phyloP scores from a whole-genome alignment of 1,139 yeast species.

The Debaryomyces psychrophilus region DNA sequence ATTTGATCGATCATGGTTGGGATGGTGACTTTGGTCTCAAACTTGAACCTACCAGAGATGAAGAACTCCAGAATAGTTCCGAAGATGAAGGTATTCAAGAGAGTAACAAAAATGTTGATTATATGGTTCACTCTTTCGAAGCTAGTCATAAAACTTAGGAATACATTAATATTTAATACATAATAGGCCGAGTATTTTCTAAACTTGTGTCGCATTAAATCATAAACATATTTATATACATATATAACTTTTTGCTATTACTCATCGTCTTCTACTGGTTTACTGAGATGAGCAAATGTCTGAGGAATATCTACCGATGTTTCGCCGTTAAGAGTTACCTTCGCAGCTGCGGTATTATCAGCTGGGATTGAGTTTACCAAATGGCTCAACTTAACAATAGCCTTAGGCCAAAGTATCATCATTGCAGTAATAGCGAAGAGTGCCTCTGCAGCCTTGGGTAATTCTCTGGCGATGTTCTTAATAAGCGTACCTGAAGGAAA shows the following conservation, averaged over 20 bases:
- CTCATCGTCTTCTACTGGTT: constrained; percentile 20
- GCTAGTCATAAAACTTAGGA: too few relatives aligned
- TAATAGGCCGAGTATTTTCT: background rate
- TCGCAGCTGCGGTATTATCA: constrained; percentile 20
- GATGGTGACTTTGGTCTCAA: constrained; percentile 57
- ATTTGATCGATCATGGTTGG: constrained; percentile 69
- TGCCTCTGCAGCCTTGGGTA: constrained; percentile 21
- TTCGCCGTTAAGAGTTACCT: constrained; percentile 16
- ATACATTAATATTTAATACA: constrained; percentile 1
- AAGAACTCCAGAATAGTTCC: constrained; percentile 1
- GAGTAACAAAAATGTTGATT: too few relatives aligned
- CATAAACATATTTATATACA: background rate
- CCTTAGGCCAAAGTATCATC: constrained; percentile 23
- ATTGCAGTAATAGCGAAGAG: constrained; percentile 16
- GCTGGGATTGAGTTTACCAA: constrained; percentile 18
- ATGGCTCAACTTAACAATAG: constrained; percentile 16
- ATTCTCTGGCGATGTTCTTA: constrained; percentile 15
- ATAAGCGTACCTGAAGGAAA: constrained; percentile 17
- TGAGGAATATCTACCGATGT: constrained; percentile 25
- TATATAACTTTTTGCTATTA: background rate
- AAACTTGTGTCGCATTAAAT: too few relatives aligned
- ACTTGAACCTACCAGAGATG: constrained; percentile 26
- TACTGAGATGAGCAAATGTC: constrained; percentile 21
- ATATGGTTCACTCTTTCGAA: too few relatives aligned
- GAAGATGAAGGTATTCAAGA: background rate